Conservation (phyloP, 208 protist species). For the Leptomonas seymouri region DNA sequence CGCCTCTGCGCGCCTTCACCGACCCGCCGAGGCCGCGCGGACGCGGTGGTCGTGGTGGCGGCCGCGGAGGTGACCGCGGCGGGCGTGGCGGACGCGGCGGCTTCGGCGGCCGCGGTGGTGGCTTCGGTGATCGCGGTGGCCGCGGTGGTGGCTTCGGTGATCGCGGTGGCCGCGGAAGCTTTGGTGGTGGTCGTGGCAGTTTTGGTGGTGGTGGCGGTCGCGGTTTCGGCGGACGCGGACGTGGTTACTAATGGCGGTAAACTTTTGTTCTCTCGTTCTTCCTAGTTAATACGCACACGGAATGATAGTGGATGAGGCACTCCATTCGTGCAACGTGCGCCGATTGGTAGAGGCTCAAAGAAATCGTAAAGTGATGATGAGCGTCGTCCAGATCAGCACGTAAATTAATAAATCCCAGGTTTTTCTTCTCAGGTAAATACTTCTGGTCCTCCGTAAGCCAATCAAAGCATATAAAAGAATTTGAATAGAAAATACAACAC, state of each 20-base stretch:
- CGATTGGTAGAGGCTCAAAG: not conserved
- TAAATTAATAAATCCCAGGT: not conserved
- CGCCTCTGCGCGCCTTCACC: slow-evolving; percentile 84
- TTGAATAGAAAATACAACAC: too few relatives aligned
- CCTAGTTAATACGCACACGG: not conserved
- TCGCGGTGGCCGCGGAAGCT: slow-evolving; percentile 54
- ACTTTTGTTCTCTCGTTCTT: slow-evolving; percentile 32
- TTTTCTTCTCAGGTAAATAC: not conserved
- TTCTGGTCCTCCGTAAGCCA: too few relatives aligned
- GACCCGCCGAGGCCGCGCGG: slow-evolving; percentile 87
- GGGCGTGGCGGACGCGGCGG: slow-evolving; percentile 42
- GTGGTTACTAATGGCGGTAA: slow-evolving; percentile 25
- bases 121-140: slow-evolving; percentile 34
- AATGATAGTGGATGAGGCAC: not conserved
- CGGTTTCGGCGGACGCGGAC: slow-evolving; percentile 27
- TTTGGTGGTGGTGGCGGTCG: slow-evolving; percentile 40
- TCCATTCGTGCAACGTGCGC: not conserved
- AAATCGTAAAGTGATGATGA: not conserved
- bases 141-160: slow-evolving; percentile 44
- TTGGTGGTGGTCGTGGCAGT: slow-evolving; percentile 20
- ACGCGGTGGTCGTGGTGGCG: slow-evolving; percentile 75
- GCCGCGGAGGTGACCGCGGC: slow-evolving; percentile 46
- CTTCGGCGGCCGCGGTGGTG: slow-evolving; percentile 32
- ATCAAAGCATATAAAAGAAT: too few relatives aligned
- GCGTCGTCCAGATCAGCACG: too few relatives aligned